Evolutionary conservation across 2,329 filamentous ascomycete genomes (phyloP), one percentile per base, ranked within the genome.

Genomic region (Diaporthe humulicola): DNA sequence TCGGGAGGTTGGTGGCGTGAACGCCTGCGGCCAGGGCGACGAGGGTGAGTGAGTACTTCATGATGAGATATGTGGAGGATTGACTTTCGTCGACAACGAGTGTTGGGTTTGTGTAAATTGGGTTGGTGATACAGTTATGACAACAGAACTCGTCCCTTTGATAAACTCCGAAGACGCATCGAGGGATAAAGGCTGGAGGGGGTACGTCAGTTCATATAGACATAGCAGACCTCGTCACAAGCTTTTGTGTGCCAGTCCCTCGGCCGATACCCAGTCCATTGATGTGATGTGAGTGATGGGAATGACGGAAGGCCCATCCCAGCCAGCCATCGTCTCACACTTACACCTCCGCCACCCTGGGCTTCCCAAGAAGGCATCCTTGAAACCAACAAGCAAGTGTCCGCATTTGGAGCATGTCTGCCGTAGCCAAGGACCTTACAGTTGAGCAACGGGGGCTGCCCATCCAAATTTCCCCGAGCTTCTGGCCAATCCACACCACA

Each of bases 1-100:
- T 67, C n/a, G 74, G 66, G 42, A 69, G 45, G 38, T 75, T 70
- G 70, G 69, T 73, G 66, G 76, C 77, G 19, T 72, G 48, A 54
- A 73, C 77, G 33, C 64, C 74, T 40, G 40, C 36, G 38, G 60
- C 73, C 54, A 75, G 54, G 57, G 73, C 70, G 42, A 60, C 61
- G 71, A 76, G 6, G 50, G 60, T 42, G 50, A 71, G 22, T 57
- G 71, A 30, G 61, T 56, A 73, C 71, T 73, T 73, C 71, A 73
- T 73, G 19, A 28, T 73, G 71, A 6, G 12, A 9, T 54, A 14
- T 69, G 33, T 54, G 33, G 9, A 22, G 45, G 45, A 15, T 54
- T 54, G 64, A 40, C 33, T 69, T 28, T 9, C 33, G 64, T 54
- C 48, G 30, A 28, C 64, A 69, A 69, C 61, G 60, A 73, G 36